These are phyloP conservation scores for Apiotrichum domesticum DNA, from an alignment of 1,284 basidiomycete genomes.

Conservation along the genomic window DNA sequence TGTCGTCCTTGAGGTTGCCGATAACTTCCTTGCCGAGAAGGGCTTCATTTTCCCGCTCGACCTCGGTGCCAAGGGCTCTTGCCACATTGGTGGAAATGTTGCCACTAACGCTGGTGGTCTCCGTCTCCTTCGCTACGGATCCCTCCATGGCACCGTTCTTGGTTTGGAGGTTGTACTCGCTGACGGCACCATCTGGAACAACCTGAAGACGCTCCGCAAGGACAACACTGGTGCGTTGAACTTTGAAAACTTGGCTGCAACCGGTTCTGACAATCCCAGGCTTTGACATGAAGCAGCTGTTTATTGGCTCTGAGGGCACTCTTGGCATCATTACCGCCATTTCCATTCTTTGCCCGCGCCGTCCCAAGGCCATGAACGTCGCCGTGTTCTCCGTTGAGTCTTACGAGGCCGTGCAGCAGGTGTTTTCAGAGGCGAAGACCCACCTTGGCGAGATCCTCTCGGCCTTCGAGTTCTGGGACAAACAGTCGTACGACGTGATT, in stretches of 20 bases:
- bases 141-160: conserved; percentile 88
- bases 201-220: conserved; percentile 74
- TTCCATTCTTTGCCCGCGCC: conserved; percentile 88
- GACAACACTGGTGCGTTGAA: conserved; percentile 81
- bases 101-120: conserved; percentile 97
- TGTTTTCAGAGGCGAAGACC: conserved; percentile 54
- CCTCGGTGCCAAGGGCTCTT: conserved; percentile 97
- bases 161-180: conserved; percentile 97
- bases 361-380: conserved; percentile 60
- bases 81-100: conserved; percentile 97
- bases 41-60: conserved; percentile 97
- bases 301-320: conserved; percentile 95
- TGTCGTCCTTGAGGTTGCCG: conserved; percentile 85
- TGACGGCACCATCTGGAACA: conserved; percentile 89
- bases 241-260: background rate
- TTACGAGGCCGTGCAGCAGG: conserved; percentile 53
- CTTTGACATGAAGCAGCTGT: conserved; percentile 98
- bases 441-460: conserved; percentile 93
- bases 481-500: conserved; percentile 74
- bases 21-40: conserved; percentile 77
- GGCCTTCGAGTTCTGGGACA: conserved; percentile 95
- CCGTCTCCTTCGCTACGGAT: conserved; percentile 88
- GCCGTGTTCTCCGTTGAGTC: conserved; percentile 55
- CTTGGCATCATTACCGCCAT: conserved; percentile 93
- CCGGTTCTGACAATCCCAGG: conserved; percentile 51